phyloP scores from a whole-genome alignment of 139 green algal species.

The Chlorella ohadii region DNA sequence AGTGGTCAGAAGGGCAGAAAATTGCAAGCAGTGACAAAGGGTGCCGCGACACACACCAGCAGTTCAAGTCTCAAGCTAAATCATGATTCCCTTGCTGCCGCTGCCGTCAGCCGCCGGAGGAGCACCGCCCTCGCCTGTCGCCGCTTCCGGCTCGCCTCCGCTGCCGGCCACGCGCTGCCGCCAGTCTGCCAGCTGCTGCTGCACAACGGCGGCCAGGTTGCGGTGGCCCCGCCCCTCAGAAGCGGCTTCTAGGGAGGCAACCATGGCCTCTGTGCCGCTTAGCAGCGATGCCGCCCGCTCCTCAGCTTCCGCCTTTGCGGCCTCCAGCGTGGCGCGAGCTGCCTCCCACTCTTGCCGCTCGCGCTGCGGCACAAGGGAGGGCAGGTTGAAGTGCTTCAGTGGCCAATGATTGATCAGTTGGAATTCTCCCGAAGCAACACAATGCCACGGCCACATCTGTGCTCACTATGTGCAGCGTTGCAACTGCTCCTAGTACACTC shows the following conservation, averaged over 20 bases:
- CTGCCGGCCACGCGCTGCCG: neutral
- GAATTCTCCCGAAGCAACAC: too few relatives aligned
- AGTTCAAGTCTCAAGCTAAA: too few relatives aligned
- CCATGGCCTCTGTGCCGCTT: conserved; percentile 12
- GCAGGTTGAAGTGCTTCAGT: neutral
- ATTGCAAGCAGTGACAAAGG: too few relatives aligned
- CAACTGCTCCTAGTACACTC: too few relatives aligned
- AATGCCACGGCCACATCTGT: too few relatives aligned
- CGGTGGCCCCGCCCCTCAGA: neutral
- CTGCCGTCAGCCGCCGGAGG: neutral
- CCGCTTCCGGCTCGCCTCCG: too few relatives aligned
- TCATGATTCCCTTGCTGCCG: conserved; percentile 12
- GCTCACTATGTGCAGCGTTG: too few relatives aligned
- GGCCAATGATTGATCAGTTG: too few relatives aligned
- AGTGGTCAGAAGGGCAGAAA: too few relatives aligned
- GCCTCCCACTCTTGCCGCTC: conserved; percentile 33
- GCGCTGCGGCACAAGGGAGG: neutral
- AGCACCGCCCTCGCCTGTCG: neutral
- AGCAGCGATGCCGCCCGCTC: neutral
- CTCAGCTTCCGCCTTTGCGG: neutral
- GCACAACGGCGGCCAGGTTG: conserved; percentile 9
- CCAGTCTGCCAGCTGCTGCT: conserved; percentile 21
- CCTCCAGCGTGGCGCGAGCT: conserved; percentile 20
- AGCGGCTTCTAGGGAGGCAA: conserved; percentile 3
- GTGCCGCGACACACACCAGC: too few relatives aligned